A percentile compares a stretch with the other conserved stretches of the same genome.
These are phyloP conservation scores for Hsuehochloa calcarea DNA, from an alignment of 176 grass and related monocot genomes.

Conservation along the genomic window DNA sequence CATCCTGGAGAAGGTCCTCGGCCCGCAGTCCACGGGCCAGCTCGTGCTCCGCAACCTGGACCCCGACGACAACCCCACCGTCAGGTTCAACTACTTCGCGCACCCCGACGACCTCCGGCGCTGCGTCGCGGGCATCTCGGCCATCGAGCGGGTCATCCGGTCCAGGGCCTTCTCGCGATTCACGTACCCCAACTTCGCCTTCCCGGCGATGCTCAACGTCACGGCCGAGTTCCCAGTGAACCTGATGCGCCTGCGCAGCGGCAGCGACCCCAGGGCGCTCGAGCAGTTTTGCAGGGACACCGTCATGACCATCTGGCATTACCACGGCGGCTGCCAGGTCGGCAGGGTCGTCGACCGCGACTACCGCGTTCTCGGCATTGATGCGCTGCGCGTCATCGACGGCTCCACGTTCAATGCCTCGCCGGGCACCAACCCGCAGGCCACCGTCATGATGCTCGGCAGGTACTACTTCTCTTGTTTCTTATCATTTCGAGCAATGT, in stretches of 20 bases:
- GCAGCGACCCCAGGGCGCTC: conserved; percentile 46
- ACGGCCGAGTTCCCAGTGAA: conserved; percentile 57
- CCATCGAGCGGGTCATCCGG: conserved; percentile 55
- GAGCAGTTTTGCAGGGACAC: conserved; percentile 87
- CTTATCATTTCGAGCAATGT: background rate
- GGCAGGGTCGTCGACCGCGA: conserved; percentile 72
- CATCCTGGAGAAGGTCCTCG: conserved; percentile 78
- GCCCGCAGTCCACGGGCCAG: conserved; percentile 57
- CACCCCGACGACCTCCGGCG: conserved; percentile 62
- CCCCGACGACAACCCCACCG: conserved; percentile 58
- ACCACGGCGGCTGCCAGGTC: conserved; percentile 79
- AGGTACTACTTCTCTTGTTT: conserved; percentile 37
- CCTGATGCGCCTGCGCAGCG: conserved; percentile 43
- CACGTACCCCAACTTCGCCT: conserved; percentile 47
- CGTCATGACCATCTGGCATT: conserved; percentile 93
- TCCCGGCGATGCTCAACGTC: conserved; percentile 54
- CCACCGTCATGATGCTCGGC: conserved; percentile 93
- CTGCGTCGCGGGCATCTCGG: conserved; percentile 57
- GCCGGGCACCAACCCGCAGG: conserved; percentile 87
- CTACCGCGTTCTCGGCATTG: conserved; percentile 59
- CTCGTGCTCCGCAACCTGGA: conserved; percentile 56
- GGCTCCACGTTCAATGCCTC: conserved; percentile 75
- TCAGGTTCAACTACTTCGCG: conserved; percentile 85
- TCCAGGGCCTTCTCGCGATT: conserved; percentile 64
- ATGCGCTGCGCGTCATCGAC: conserved; percentile 75